phyloP scores from a whole-genome alignment of 306 rosid genomes.

The Mimosa bimucronata region DNA sequence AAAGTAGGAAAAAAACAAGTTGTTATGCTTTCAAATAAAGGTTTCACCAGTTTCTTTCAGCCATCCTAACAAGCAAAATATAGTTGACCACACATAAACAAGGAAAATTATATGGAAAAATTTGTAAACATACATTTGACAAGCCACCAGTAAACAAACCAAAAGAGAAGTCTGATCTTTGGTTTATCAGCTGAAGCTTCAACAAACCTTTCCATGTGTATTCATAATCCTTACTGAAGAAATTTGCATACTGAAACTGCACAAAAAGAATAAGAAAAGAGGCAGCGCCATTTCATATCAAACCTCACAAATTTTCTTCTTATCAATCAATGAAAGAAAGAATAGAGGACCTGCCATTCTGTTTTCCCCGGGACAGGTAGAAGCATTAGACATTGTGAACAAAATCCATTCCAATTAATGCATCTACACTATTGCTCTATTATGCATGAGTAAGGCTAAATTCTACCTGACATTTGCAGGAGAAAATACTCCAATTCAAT shows the following conservation, averaged over 20 bases:
- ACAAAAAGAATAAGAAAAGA: conserved; percentile 13
- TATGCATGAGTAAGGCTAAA: conserved; percentile 15
- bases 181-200: conserved; percentile 88
- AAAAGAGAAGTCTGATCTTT: conserved; percentile 86
- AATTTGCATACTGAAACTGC: conserved; percentile 91
- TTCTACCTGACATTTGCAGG: conserved; percentile 82
- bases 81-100: not conserved
- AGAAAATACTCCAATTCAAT: conserved; percentile 93
- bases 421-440: conserved; percentile 18
- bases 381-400: conserved; percentile 59
- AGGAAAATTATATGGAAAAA: conserved; percentile 14
- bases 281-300: not conserved
- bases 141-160: conserved; percentile 85
- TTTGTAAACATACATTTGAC: conserved; percentile 50
- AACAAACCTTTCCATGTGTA: conserved; percentile 68
- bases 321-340: conserved; percentile 10
- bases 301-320: no score
- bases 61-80: conserved; percentile 4
- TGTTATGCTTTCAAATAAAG: no score
- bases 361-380: conserved; percentile 69
- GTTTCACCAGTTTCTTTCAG: not conserved
- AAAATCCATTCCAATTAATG: conserved; percentile 34
- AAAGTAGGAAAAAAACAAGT: no score
- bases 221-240: conserved; percentile 59
- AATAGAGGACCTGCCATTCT: conserved; percentile 54